Evolutionary conservation across 2,329 filamentous ascomycete species (phyloP).

Genomic region (Colletotrichum acutatum): DNA sequence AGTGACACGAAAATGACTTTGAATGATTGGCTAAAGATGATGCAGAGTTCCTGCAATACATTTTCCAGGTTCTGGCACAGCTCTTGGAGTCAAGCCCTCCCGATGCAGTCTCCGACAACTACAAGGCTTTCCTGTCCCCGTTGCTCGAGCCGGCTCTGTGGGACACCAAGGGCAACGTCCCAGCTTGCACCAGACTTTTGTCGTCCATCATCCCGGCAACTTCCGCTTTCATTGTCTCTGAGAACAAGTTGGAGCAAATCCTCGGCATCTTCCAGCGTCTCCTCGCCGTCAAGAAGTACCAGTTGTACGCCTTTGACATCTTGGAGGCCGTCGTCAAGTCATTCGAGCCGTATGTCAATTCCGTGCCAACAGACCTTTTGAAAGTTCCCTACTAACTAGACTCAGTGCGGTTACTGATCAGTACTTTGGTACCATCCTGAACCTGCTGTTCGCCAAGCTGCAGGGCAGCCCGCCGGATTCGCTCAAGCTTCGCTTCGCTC

Average conservation of each 20-base stretch:
- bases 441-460: slow-evolving; percentile 82
- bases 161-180: slow-evolving; percentile 93
- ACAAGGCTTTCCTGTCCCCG: slow-evolving; percentile 80
- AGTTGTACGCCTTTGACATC: slow-evolving; percentile 88
- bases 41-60: slow-evolving; percentile 91
- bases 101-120: slow-evolving; percentile 82
- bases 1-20: slow-evolving; percentile 34
- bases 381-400: slow-evolving; percentile 12
- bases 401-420: slow-evolving; percentile 71
- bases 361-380: background rate
- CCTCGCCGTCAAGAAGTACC: slow-evolving; percentile 82
- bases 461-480: slow-evolving; percentile 77
- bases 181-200: slow-evolving; percentile 86
- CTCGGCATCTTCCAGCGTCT: slow-evolving; percentile 97
- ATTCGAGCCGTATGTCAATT: slow-evolving; percentile 73
- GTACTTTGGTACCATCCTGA: slow-evolving; percentile 84
- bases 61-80: slow-evolving; percentile 94
- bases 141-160: slow-evolving; percentile 86
- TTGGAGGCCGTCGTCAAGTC: slow-evolving; percentile 82
- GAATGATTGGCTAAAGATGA: slow-evolving; percentile 42
- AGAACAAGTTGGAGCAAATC: slow-evolving; percentile 86
- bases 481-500: slow-evolving; percentile 87
- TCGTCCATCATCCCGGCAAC: slow-evolving; percentile 86
- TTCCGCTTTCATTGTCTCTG: slow-evolving; percentile 75
- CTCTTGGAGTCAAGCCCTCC: slow-evolving; percentile 87